Evolutionary conservation across 345 rosid genomes (phyloP).

Genomic region (Eucalyptus urophylla): DNA sequence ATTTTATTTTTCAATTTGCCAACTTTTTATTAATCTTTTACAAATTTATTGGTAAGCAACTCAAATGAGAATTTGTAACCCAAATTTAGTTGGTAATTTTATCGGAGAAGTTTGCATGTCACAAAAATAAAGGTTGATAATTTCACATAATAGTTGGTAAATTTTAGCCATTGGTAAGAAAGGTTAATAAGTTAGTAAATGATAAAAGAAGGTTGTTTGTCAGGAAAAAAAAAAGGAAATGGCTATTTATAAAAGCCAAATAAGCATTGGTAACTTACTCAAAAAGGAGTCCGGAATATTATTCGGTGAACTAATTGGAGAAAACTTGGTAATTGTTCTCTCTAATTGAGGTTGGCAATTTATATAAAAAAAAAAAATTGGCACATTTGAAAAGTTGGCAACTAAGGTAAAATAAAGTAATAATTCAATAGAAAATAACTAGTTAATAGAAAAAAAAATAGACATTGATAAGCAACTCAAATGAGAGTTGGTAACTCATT

Average conservation of each 20-base stretch:
- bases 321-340: not conserved
- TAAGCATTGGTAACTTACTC: not conserved
- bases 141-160: not conserved
- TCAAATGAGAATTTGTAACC: not conserved
- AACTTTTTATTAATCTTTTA: not conserved
- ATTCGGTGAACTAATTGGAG: not conserved
- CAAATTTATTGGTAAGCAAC: not conserved
- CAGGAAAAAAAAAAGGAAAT: not conserved
- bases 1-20: not conserved
- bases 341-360: not conserved
- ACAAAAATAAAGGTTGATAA: not conserved
- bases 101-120: not conserved
- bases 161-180: not conserved
- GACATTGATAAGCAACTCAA: not conserved
- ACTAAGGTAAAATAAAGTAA: not conserved
- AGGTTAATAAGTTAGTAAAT: not conserved
- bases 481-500: not conserved
- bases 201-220: not conserved
- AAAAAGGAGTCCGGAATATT: not conserved
- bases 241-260: not conserved
- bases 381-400: not conserved
- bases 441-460: not conserved
- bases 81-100: not conserved
- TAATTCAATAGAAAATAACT: not conserved
- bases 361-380: not conserved